Evolutionary conservation across 1,284 basidiomycete species (phyloP).

Genomic region (Sparassis latifolia): DNA sequence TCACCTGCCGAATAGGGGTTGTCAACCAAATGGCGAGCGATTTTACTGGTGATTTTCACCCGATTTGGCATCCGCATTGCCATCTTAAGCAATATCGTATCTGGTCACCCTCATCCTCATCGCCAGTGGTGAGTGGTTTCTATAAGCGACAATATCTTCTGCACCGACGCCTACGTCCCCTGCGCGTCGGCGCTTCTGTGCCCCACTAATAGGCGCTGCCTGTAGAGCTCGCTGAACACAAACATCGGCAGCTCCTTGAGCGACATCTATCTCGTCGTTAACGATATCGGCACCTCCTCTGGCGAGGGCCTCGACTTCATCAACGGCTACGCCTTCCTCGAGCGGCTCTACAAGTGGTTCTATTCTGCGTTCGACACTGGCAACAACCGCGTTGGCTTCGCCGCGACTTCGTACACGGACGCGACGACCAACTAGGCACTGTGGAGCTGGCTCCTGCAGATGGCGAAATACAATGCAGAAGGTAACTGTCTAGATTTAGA

Average conservation of each 20-base stretch:
- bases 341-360: slow-evolving; percentile 7
- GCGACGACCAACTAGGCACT: slow-evolving; percentile 26
- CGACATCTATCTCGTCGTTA: slow-evolving; percentile 41
- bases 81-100: no score
- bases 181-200: no score
- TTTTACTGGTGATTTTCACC: no score
- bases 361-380: slow-evolving; percentile 9
- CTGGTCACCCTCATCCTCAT: neutral
- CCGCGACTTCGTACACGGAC: slow-evolving; percentile 30
- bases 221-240: slow-evolving; percentile 27
- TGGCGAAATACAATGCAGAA: no score
- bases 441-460: no score
- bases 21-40: no score
- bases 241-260: slow-evolving; percentile 35
- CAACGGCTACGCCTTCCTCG: slow-evolving; percentile 12
- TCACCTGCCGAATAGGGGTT: no score
- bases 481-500: no score
- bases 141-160: no score
- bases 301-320: slow-evolving; percentile 24
- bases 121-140: neutral
- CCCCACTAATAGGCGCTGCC: neutral
- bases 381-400: slow-evolving; percentile 35
- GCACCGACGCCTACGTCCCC: neutral
- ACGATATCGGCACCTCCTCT: slow-evolving; percentile 27
- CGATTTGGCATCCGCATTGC: no score